phyloP scores from a whole-genome alignment of 2,329 filamentous ascomycete species.

The Pestalotiopsis sp. region DNA sequence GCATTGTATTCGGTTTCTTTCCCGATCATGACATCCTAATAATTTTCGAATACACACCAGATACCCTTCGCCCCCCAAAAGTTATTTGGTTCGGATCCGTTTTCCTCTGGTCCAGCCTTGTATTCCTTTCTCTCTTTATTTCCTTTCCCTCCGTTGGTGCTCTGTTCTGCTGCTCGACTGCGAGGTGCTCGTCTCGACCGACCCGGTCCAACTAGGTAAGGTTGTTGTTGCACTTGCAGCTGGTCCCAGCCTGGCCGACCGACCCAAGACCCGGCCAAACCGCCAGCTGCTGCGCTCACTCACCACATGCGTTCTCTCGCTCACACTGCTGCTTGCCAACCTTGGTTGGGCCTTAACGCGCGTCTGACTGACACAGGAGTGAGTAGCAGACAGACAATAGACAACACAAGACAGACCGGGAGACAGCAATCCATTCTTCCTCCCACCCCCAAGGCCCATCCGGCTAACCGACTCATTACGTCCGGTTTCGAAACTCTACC shows the following conservation, averaged over 20 bases:
- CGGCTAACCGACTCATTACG: constrained; percentile 9
- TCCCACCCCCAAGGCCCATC: not conserved
- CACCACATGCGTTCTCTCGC: not conserved
- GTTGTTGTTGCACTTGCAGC: not conserved
- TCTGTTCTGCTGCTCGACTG: not conserved
- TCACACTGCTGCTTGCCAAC: not conserved
- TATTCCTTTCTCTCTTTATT: not conserved
- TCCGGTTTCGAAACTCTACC: not conserved
- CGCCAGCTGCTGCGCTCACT: not conserved
- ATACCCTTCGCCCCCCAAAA: not conserved
- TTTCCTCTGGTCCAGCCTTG: not conserved
- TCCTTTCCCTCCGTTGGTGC: not conserved
- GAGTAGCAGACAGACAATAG: not conserved
- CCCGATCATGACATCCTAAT: constrained; percentile 12
- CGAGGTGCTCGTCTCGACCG: not conserved
- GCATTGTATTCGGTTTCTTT: constrained; percentile 4
- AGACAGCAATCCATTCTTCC: constrained; percentile 5
- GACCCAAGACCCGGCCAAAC: not conserved
- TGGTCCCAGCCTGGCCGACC: not conserved
- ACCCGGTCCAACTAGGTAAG: not conserved
- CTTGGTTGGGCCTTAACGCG: constrained; percentile 14
- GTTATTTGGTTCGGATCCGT: not conserved
- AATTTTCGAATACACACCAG: constrained; percentile 1
- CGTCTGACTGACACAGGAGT: constrained; percentile 10
- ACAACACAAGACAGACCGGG: constrained; percentile 1